Evolutionary conservation across 805 yeast species (phyloP), one percentile per base, ranked within the genome.

Genomic region (Kregervanrija fluxuum): DNA sequence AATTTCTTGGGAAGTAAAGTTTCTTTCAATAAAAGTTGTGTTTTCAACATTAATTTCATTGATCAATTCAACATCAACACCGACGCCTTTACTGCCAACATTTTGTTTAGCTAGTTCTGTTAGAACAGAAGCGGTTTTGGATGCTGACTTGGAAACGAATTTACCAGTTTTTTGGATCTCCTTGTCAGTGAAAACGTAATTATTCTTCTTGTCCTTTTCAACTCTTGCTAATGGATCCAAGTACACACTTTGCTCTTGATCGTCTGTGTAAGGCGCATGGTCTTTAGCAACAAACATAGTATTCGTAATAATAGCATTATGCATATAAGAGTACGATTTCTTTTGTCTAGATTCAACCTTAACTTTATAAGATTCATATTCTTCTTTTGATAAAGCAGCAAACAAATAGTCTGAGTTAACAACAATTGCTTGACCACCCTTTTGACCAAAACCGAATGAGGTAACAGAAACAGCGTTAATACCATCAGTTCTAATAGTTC

Each of bases 361-460:
- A 42, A 62, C 59, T 48, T 73, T 77, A 66, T 93, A 93, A 13
- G 72, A 69, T 53, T 79, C 80, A 69, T 88, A 95, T 52, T 83
- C 76, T 35, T 69, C 63, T 67, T 78, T 76, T 61, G 82, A 82
- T 61, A 93, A 75, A 33, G 87, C 80, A 49, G 95, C 95, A 64
- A 70, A 88, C 68, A 95, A 75, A 78, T 89, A 93, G 69, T 91
- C 96, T 49, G 97, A 85, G 71, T 91, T 95, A 52, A 93, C 75
- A 45, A 81, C 85, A 64, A 93, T 69, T 40, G 96, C 96, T 68
- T 89, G 95, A 46, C 89, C 99, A 72, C 99, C 99, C 77, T 93
- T 93, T 74, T 93, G 99, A 65, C 99, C 99, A 66, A 93, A 93
- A 67, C 99, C 99, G 66, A 93, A 93, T 2, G 99, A 93, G 5